These are phyloP conservation scores for Patellifolia procumbens DNA, from an alignment of 179 eudicot species.

Conservation along the genomic window DNA sequence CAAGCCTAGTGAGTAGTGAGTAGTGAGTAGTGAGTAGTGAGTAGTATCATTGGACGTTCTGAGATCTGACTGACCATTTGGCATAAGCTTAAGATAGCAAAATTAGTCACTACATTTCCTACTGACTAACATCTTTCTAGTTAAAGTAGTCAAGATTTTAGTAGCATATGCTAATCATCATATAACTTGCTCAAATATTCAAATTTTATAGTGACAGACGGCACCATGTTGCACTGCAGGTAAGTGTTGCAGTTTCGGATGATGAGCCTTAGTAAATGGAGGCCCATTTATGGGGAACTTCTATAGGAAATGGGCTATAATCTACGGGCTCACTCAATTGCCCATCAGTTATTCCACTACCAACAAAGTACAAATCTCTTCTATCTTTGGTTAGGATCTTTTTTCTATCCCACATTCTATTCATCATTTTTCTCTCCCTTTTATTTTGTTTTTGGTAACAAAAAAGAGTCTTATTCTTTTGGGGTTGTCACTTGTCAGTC, in stretches of 20 bases:
- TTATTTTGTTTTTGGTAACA: slow-evolving; percentile 25
- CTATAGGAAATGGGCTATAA: slow-evolving; percentile 10
- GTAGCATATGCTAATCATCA: too few species aligned
- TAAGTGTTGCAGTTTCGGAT: slow-evolving; percentile 38
- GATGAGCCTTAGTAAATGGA: slow-evolving; percentile 27
- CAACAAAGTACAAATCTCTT: slow-evolving; percentile 23
- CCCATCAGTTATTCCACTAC: slow-evolving; percentile 40
- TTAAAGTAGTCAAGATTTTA: background rate
- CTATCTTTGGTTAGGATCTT: slow-evolving; percentile 46
- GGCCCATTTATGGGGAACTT: slow-evolving; percentile 37
- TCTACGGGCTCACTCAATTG: slow-evolving; percentile 31
- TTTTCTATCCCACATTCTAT: slow-evolving; percentile 35
- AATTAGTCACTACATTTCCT: slow-evolving; percentile 6
- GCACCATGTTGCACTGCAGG: slow-evolving; percentile 36
- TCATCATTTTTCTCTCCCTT: slow-evolving; percentile 18
- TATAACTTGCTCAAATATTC: too few species aligned
- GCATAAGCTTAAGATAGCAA: slow-evolving; percentile 34
- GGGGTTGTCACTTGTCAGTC: background rate
- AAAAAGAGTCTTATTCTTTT: background rate
- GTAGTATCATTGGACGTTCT: slow-evolving; percentile 9
- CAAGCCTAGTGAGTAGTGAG: background rate
- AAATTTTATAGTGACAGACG: too few species aligned
- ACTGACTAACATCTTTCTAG: slow-evolving; percentile 6
- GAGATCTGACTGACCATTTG: slow-evolving; percentile 25
- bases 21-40: too few species aligned